phyloP scores from a whole-genome alignment of 306 rosid species.

The Rubus idaeus region DNA sequence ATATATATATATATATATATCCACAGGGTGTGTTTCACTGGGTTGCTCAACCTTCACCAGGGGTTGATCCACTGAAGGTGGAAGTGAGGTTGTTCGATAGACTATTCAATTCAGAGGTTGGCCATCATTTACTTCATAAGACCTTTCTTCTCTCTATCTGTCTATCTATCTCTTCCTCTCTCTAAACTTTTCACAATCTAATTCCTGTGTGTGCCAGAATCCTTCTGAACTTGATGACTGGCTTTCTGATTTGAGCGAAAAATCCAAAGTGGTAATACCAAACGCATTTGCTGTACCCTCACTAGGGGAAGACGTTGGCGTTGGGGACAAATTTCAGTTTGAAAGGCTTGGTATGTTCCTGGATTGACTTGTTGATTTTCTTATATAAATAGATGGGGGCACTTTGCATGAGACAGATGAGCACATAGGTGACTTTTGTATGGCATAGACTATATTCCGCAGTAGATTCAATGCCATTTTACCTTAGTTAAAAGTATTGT shows the following conservation, averaged over 20 bases:
- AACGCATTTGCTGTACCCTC: slow-evolving; percentile 65
- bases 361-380: not conserved
- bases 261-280: slow-evolving; percentile 60
- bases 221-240: slow-evolving; percentile 94
- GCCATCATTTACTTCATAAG: slow-evolving; percentile 19
- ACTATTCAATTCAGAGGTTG: slow-evolving; percentile 86
- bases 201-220: slow-evolving; percentile 50
- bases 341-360: slow-evolving; percentile 83
- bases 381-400: not conserved
- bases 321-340: slow-evolving; percentile 83
- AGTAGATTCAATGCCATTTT: not conserved
- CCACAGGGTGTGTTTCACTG: slow-evolving; percentile 93
- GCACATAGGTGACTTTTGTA: not conserved
- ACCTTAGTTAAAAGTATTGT: not conserved
- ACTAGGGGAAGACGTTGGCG: slow-evolving; percentile 45
- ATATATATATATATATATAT: no score
- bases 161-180: not conserved
- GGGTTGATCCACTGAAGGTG: slow-evolving; percentile 77
- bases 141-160: not conserved
- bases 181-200: not conserved
- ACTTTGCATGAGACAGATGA: not conserved
- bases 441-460: not conserved
- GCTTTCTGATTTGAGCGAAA: slow-evolving; percentile 80
- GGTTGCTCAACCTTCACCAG: slow-evolving; percentile 83
- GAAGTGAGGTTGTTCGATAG: slow-evolving; percentile 88